Conservation (phyloP, 805 yeast genomes). For the Wickerhamiella brachini region DNA sequence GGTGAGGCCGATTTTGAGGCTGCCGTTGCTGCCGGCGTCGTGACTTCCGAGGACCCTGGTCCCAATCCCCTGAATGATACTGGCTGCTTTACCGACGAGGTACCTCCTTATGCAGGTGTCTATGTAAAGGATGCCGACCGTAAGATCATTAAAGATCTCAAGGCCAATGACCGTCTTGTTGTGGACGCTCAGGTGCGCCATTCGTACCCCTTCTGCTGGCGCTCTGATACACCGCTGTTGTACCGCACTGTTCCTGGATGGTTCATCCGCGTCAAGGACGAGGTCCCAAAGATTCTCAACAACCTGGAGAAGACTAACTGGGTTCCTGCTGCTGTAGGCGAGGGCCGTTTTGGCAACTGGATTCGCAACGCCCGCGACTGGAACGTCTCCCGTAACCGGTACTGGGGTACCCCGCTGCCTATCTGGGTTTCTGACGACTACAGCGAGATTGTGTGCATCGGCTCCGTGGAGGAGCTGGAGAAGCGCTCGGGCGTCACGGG, state of each 20-base stretch:
- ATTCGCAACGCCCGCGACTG: slow-evolving; percentile 97
- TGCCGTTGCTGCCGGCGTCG: slow-evolving; percentile 62
- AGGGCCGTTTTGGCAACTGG: slow-evolving; percentile 96
- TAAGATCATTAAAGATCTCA: slow-evolving; percentile 70
- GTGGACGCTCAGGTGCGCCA: slow-evolving; percentile 77
- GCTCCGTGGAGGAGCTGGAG: slow-evolving; percentile 77
- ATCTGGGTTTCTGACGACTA: slow-evolving; percentile 92
- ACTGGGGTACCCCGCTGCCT: slow-evolving; percentile 99
- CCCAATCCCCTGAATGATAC: slow-evolving; percentile 94
- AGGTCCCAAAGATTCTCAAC: slow-evolving; percentile 77
- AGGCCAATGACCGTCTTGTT: slow-evolving; percentile 61
- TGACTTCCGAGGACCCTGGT: slow-evolving; percentile 51
- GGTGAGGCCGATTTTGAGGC: slow-evolving; percentile 97
- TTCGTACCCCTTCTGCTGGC: slow-evolving; percentile 99
- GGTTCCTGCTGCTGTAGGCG: slow-evolving; percentile 87
- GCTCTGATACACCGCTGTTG: slow-evolving; percentile 95
- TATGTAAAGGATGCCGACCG: slow-evolving; percentile 96
- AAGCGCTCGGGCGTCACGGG: slow-evolving; percentile 68
- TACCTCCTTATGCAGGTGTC: slow-evolving; percentile 59
- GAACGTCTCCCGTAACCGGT: slow-evolving; percentile 96
- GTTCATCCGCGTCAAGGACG: slow-evolving; percentile 84
- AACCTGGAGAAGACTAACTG: slow-evolving; percentile 80
- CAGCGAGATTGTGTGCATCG: slow-evolving; percentile 85
- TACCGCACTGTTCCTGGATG: slow-evolving; percentile 97
- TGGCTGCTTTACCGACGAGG: slow-evolving; percentile 71